Evolutionary conservation across 2,329 filamentous ascomycete species (phyloP), one percentile per base, ranked within the genome.

Genomic region (Colletotrichum siamense): DNA sequence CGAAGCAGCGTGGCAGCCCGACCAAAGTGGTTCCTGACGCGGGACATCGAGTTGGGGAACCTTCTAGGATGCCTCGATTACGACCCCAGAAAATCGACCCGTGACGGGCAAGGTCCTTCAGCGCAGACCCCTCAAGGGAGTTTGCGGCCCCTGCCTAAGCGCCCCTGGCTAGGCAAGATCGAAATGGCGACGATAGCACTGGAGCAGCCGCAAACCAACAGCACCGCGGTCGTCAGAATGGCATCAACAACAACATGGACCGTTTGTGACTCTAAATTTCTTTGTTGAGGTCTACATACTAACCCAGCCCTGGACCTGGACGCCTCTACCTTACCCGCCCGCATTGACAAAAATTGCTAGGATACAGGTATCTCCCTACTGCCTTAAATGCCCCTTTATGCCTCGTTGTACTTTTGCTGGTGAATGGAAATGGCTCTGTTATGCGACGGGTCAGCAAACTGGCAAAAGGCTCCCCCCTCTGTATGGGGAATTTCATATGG

Each of bases 361-460:
- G 76, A 69, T 66, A 67, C 73, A 71, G 49, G 69, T 77, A 32
- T 64, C 39, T 59, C 32, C 62, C 57, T 55, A 61, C 73, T 75
- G 24, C 39, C 64, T 66, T 55, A 72, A 67, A 72, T 72, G 59
- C 68, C 69, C 62, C 78, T 81, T 84, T 81, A 86, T 81, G 83
- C 85, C 80, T 84, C 82, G 18, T 93, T 87, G 83, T 96, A 96
- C 87, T 95, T 96, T 80, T 91, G 91, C 84, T 93, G 88, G 87
- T 96, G 95, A 63, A 90, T 95, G 72, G 92, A 83, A 83, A 97
- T 96, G 77, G 95, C 94, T 86, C 95, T 95, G 81, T 73, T 44
- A 77, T 77, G 75, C 76, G 61, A 32, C 44, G 34, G 30, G 76
- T 75, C 69, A 78, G 79, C 39, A 52, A 52, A 44, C 32, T 61